These are phyloP conservation scores for Cystofilobasidium capitatum DNA, from an alignment of 768 basidiomycete species.

Conservation along the genomic window DNA sequence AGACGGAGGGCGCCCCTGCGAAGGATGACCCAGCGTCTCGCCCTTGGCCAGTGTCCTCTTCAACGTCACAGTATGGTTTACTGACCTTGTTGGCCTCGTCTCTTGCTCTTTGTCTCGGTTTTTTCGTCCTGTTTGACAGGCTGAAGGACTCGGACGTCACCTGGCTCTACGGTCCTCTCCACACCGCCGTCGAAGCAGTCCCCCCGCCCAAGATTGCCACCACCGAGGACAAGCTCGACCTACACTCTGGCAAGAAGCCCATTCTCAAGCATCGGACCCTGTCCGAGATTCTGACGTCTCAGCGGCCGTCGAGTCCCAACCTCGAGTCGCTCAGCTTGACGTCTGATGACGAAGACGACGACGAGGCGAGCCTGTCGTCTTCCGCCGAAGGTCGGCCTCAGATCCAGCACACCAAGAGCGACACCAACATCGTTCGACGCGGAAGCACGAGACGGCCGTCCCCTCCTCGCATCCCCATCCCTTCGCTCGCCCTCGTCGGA, in stretches of 20 bases:
- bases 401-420: conserved; percentile 75
- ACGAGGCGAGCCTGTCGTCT: not conserved
- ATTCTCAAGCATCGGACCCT: conserved; percentile 95
- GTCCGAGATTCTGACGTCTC: conserved; percentile 72
- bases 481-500: conserved; percentile 8
- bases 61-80: not conserved
- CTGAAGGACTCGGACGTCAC: conserved; percentile 98
- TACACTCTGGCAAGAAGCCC: conserved; percentile 52
- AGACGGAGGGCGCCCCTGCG: not conserved
- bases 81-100: not conserved
- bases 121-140: conserved; percentile 46
- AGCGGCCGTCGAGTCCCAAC: conserved; percentile 55
- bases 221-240: conserved; percentile 49
- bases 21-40: not conserved
- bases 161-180: conserved; percentile 95
- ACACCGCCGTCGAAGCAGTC: conserved; percentile 79
- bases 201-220: conserved; percentile 53
- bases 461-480: conserved; percentile 48
- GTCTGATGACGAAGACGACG: conserved; percentile 29
- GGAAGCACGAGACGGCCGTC: conserved; percentile 53
- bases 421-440: conserved; percentile 60
- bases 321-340: conserved; percentile 43
- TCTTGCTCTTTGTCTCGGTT: conserved; percentile 17
- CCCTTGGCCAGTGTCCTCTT: too few species aligned
- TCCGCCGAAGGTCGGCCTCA: conserved; percentile 45